A percentile compares a stretch with the other conserved stretches of the same genome.
Evolutionary conservation across 805 yeast species (phyloP).

Genomic region (Sporopachydermia lactativora): DNA sequence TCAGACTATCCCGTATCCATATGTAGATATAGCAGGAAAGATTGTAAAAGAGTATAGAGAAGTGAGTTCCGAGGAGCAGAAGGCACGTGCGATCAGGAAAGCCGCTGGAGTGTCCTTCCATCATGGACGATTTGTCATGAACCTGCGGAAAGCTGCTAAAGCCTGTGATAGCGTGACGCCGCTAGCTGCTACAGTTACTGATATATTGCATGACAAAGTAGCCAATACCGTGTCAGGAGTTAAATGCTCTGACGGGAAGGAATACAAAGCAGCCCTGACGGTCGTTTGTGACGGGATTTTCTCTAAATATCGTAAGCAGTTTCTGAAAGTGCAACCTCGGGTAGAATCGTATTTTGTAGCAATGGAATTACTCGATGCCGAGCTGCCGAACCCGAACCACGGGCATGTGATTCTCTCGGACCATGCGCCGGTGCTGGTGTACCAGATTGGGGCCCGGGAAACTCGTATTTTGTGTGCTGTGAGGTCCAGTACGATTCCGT

Average conservation of each 20-base stretch:
- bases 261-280: slow-evolving; percentile 48
- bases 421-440: slow-evolving; percentile 79
- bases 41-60: neutral
- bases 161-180: slow-evolving; percentile 59
- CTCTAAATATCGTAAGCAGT: slow-evolving; percentile 76
- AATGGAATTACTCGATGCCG: slow-evolving; percentile 56
- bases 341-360: slow-evolving; percentile 84
- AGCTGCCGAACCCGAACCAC: slow-evolving; percentile 56
- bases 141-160: slow-evolving; percentile 58
- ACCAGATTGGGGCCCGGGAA: slow-evolving; percentile 72
- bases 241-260: slow-evolving; percentile 34
- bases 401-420: slow-evolving; percentile 85
- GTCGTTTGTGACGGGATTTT: slow-evolving; percentile 88
- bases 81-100: slow-evolving; percentile 6
- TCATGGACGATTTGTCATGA: slow-evolving; percentile 77
- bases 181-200: slow-evolving; percentile 73
- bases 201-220: slow-evolving; percentile 38
- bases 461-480: slow-evolving; percentile 86
- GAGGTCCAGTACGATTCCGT: slow-evolving; percentile 60
- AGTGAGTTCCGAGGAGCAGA: neutral
- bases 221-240: slow-evolving; percentile 61
- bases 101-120: slow-evolving; percentile 78
- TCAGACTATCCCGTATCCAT: slow-evolving; percentile 59
- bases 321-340: slow-evolving; percentile 46
- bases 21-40: slow-evolving; percentile 20